Evolutionary conservation across 495 filamentous ascomycete genomes (phyloP).

Genomic region (Margaritispora aquatica): DNA sequence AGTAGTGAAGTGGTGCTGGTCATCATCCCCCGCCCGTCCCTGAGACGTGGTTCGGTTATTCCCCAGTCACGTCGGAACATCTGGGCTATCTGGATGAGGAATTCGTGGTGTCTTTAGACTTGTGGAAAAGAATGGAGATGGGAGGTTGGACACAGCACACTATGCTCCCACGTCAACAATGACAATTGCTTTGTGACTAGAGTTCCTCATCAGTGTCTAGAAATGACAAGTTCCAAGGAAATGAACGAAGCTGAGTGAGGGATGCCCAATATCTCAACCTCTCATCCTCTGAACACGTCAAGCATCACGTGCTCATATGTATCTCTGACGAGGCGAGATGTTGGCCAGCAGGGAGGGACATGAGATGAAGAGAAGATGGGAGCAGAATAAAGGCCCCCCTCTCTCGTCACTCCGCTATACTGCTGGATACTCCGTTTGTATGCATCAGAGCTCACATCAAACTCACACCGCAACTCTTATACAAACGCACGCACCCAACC

Average conservation of each 20-base stretch:
- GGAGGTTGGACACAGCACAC: neutral
- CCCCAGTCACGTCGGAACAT: neutral
- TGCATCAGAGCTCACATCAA: neutral
- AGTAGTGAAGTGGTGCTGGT: neutral
- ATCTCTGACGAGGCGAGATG: neutral
- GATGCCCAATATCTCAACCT: too few species aligned
- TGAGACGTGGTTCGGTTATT: neutral
- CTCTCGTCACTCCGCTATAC: too few species aligned
- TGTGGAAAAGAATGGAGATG: neutral
- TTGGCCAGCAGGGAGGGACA: neutral
- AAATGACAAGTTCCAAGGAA: too few species aligned
- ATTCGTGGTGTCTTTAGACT: neutral
- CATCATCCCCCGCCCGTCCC: too few species aligned
- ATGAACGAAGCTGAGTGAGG: neutral
- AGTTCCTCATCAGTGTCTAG: too few species aligned
- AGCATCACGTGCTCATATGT: neutral
- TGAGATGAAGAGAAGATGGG: neutral
- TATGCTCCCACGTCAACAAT: neutral
- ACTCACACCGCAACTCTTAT: neutral
- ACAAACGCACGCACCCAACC: neutral
- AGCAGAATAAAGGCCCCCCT: neutral
- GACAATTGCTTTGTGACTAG: neutral
- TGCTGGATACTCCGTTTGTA: neutral
- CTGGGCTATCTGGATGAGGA: too few species aligned
- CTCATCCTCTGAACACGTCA: neutral